Conservation (phyloP, 148 eudicot genomes). For the Camellia granthamiana region DNA sequence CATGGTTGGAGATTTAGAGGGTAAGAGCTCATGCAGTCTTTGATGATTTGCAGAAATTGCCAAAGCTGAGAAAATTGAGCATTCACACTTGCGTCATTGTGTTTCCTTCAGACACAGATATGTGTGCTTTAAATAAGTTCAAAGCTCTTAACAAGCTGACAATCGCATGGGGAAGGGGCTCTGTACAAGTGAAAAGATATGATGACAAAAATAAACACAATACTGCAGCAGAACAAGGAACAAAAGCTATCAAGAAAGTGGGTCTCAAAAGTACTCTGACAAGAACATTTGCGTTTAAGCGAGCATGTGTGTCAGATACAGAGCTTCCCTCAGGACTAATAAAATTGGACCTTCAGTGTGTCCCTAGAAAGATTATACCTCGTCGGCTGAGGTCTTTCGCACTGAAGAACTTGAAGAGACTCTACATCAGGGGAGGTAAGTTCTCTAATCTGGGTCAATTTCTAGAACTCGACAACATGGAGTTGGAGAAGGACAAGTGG, state of each 20-base stretch:
- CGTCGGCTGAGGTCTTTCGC: conserved; percentile 19
- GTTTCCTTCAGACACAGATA: conserved; percentile 13
- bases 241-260: no score
- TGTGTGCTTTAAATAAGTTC: conserved; percentile 5
- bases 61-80: conserved; percentile 34
- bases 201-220: no score
- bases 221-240: no score
- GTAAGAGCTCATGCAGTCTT: conserved; percentile 27
- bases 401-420: conserved; percentile 23
- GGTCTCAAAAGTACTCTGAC: no score
- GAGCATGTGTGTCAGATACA: neutral
- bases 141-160: conserved; percentile 27
- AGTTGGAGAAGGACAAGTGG: conserved; percentile 4
- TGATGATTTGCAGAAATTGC: conserved; percentile 26
- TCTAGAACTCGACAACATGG: neutral
- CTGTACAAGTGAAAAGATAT: neutral
- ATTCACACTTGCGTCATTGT: conserved; percentile 28
- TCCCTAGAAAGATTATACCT: conserved; percentile 18
- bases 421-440: conserved; percentile 48
- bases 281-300: no score
- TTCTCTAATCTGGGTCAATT: conserved; percentile 23
- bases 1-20: conserved; percentile 24
- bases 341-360: conserved; percentile 45
- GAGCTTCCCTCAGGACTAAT: conserved; percentile 19
- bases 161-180: conserved; percentile 34